Percentiles rank a stretch among this genome's conserved stretches.
Conservation (phyloP, 2,329 filamentous ascomycete genomes). For the Fusarium scirpi region DNA sequence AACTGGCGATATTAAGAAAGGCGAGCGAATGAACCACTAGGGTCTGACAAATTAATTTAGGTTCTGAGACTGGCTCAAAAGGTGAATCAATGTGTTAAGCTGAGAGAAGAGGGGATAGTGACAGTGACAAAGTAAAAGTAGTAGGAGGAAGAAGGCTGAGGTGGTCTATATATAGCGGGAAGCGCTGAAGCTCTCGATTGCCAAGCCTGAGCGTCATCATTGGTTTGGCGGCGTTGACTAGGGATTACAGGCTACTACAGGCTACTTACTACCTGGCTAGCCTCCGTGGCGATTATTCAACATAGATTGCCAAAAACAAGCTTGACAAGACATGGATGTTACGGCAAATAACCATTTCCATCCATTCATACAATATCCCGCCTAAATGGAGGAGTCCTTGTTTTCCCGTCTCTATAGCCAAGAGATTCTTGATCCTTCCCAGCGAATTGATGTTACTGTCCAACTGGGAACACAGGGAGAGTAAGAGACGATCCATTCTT, state of each 20-base stretch:
- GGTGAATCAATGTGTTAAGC: slow-evolving; percentile 25
- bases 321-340: background rate
- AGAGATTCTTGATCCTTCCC: slow-evolving; percentile 29
- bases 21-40: slow-evolving; percentile 33
- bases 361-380: background rate
- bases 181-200: slow-evolving; percentile 24
- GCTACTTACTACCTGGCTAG: background rate
- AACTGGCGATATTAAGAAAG: slow-evolving; percentile 4
- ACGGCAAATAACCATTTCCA: background rate
- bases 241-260: background rate
- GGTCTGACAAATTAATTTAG: slow-evolving; percentile 12
- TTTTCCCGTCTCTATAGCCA: slow-evolving; percentile 8
- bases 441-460: slow-evolving; percentile 25
- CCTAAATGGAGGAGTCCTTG: slow-evolving; percentile 10
- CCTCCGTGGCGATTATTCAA: slow-evolving; percentile 8
- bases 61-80: slow-evolving; percentile 30
- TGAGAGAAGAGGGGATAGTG: slow-evolving; percentile 1
- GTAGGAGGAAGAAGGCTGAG: slow-evolving; percentile 14
- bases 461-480: background rate
- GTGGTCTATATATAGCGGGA: slow-evolving; percentile 34
- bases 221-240: slow-evolving; percentile 25
- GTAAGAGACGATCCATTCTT: slow-evolving; percentile 16
- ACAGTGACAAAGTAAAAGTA: slow-evolving; percentile 12
- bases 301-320: slow-evolving; percentile 12
- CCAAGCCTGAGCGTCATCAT: slow-evolving; percentile 25